Evolutionary conservation across 768 basidiomycete species (phyloP).

Genomic region (Melanogaster broomeanus): DNA sequence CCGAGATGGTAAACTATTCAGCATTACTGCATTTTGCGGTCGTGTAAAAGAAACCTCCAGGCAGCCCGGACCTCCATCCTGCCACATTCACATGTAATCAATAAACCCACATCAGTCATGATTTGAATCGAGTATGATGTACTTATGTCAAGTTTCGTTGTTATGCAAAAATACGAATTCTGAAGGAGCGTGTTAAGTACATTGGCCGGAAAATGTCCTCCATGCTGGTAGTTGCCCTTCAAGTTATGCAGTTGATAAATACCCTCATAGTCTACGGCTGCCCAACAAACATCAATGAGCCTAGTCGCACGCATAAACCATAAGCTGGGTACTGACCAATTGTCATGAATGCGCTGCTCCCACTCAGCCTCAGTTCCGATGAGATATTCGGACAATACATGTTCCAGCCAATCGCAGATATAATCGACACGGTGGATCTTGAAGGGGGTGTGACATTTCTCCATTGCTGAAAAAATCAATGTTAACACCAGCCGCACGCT

Average conservation of each 20-base stretch:
- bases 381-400: constrained; percentile 27
- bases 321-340: constrained; percentile 24
- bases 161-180: neutral
- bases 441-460: constrained; percentile 47
- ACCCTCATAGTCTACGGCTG: constrained; percentile 11
- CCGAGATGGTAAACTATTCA: too few species aligned
- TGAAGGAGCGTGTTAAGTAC: constrained; percentile 10
- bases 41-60: too few species aligned
- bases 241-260: too few species aligned
- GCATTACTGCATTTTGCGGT: too few species aligned
- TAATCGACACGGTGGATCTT: constrained; percentile 34
- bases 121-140: too few species aligned
- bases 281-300: neutral
- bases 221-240: too few species aligned
- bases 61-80: too few species aligned
- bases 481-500: neutral
- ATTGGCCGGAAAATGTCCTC: too few species aligned
- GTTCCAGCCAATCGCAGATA: constrained; percentile 43
- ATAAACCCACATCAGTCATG: constrained; percentile 8
- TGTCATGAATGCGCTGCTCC: constrained; percentile 27
- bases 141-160: too few species aligned
- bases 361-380: constrained; percentile 28
- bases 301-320: neutral
- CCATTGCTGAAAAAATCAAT: constrained; percentile 40
- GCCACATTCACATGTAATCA: too few species aligned